Conservation (phyloP, 305 asterid species). For the Rubia tinctorum region DNA sequence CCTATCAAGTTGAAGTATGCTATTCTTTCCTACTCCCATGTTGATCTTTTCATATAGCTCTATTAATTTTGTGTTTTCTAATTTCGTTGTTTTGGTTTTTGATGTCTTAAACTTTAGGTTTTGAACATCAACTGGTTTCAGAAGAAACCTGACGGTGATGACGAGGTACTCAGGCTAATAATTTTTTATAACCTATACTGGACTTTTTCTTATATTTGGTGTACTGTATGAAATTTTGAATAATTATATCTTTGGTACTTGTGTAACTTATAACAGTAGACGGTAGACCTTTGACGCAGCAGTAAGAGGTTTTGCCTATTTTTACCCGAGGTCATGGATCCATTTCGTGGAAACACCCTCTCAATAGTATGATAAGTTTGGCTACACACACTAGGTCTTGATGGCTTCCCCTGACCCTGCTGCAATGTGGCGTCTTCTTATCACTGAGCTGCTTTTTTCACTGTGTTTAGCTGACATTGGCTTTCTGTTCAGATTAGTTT, state of each 20-base stretch:
- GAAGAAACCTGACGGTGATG: slow-evolving; percentile 97
- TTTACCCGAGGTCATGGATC: neutral
- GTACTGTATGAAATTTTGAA: neutral
- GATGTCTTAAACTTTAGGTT: slow-evolving; percentile 39
- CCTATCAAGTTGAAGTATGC: slow-evolving; percentile 64
- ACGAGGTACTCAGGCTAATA: slow-evolving; percentile 50
- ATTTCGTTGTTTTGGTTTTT: neutral
- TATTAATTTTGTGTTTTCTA: slow-evolving; percentile 5
- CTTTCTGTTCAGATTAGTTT: neutral
- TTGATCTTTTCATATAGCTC: slow-evolving; percentile 8
- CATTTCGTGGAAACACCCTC: neutral
- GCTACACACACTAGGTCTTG: neutral
- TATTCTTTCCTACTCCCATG: neutral
- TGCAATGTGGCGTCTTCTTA: neutral
- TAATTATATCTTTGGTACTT: neutral
- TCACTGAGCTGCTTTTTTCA: neutral
- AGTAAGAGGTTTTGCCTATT: neutral
- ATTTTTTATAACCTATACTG: neutral
- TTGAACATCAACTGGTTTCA: slow-evolving; percentile 97
- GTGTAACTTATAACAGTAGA: neutral
- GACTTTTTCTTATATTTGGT: neutral
- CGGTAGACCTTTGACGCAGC: neutral
- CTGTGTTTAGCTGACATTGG: neutral
- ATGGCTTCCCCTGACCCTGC: neutral
- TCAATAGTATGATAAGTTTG: neutral